Conservation (phyloP, 306 rosid species). For the Datisca glomerata region DNA sequence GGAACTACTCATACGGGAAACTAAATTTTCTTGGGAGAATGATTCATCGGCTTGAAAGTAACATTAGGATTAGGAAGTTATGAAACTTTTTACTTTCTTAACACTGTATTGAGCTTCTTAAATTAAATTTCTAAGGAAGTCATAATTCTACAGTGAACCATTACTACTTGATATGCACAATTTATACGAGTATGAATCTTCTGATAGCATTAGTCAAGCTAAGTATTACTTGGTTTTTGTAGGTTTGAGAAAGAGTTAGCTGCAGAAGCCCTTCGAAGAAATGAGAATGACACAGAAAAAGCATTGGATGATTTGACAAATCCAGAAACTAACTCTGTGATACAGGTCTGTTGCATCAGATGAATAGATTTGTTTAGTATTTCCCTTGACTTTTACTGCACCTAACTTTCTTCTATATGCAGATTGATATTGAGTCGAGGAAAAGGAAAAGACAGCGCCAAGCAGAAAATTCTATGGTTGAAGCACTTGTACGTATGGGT, state of each 20-base stretch:
- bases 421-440: conserved; percentile 55
- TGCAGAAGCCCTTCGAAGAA: conserved; percentile 84
- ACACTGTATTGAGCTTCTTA: background rate
- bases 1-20: too few species aligned
- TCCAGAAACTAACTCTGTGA: conserved; percentile 58
- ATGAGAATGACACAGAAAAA: conserved; percentile 64
- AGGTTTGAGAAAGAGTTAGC: conserved; percentile 77
- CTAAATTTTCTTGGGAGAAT: too few species aligned
- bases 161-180: background rate
- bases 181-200: background rate
- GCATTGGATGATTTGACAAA: conserved; percentile 83
- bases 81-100: background rate
- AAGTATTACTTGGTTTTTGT: conserved; percentile 13
- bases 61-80: background rate
- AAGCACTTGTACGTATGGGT: conserved; percentile 56
- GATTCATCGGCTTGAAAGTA: too few species aligned
- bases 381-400: background rate
- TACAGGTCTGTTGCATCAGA: conserved; percentile 63
- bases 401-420: conserved; percentile 16
- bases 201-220: conserved; percentile 1
- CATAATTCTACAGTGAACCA: background rate
- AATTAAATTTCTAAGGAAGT: conserved; percentile 1
- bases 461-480: conserved; percentile 37
- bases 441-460: conserved; percentile 45
- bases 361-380: too few species aligned